Conservation (phyloP, 1,284 basidiomycete genomes). For the Agroathelia rolfsii region DNA sequence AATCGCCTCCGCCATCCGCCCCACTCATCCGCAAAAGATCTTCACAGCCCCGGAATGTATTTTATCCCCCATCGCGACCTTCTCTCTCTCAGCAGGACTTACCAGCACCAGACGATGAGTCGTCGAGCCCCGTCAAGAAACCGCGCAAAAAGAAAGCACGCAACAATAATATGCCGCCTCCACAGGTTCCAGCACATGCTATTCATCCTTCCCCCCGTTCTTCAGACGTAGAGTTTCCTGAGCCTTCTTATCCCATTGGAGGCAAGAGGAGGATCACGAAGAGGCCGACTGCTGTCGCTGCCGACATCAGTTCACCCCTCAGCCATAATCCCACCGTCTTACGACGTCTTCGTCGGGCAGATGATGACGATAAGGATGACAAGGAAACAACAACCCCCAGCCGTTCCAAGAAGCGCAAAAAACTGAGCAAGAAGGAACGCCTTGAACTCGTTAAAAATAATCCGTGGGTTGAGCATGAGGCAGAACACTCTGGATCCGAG, state of each 20-base stretch:
- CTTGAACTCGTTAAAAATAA: slow-evolving; percentile 29
- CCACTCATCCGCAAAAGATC: slow-evolving; percentile 8
- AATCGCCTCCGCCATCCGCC: slow-evolving; percentile 39
- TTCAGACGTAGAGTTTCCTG: slow-evolving; percentile 21
- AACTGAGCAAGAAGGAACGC: slow-evolving; percentile 17
- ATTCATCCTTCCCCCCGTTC: slow-evolving; percentile 13
- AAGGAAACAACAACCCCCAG: slow-evolving; percentile 10
- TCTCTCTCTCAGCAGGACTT: neutral
- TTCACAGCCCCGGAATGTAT: neutral
- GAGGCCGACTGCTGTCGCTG: slow-evolving; percentile 21
- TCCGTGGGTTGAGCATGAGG: slow-evolving; percentile 54
- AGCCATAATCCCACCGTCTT: slow-evolving; percentile 29
- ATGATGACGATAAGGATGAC: slow-evolving; percentile 13
- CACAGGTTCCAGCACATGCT: slow-evolving; percentile 26
- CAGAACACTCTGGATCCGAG: slow-evolving; percentile 74
- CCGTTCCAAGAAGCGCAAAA: slow-evolving; percentile 26
- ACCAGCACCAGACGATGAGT: slow-evolving; percentile 2
- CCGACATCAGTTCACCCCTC: slow-evolving; percentile 29
- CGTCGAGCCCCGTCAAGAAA: slow-evolving; percentile 12
- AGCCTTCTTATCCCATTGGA: slow-evolving; percentile 47
- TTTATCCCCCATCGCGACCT: slow-evolving; percentile 1
- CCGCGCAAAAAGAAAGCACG: too few relatives aligned
- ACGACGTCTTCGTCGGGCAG: slow-evolving; percentile 32
- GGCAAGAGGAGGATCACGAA: slow-evolving; percentile 26
- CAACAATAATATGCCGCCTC: slow-evolving; percentile 28